Percentiles rank a stretch among this genome's conserved stretches.
Evolutionary conservation across 768 basidiomycete genomes (phyloP).

Genomic region (Crucibulum laeve): DNA sequence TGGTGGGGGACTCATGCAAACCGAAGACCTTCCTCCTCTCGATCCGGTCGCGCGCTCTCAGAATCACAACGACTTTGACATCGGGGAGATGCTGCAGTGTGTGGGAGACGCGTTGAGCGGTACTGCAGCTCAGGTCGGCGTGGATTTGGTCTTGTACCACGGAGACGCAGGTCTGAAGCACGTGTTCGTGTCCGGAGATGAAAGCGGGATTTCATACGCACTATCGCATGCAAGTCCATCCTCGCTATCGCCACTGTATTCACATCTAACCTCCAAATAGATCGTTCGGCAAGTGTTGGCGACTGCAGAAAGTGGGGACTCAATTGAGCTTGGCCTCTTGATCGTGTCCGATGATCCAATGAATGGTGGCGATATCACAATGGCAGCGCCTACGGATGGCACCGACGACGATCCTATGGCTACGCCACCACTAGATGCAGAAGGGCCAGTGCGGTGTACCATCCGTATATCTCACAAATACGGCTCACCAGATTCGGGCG

Average conservation of each 20-base stretch:
- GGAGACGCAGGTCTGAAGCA: constrained; percentile 87
- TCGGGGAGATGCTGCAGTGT: constrained; percentile 86
- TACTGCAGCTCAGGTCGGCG: constrained; percentile 74
- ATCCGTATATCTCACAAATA: constrained; percentile 50
- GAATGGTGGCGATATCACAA: constrained; percentile 5
- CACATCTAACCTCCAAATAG: constrained; percentile 33
- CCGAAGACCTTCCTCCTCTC: neutral
- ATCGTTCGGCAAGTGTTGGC: constrained; percentile 79
- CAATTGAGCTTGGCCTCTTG: constrained; percentile 80
- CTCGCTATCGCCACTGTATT: constrained; percentile 12
- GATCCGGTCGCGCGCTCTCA: constrained; percentile 1
- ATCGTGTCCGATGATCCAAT: constrained; percentile 24
- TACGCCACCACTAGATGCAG: constrained; percentile 19
- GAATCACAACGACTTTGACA: constrained; percentile 72
- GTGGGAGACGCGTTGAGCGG: constrained; percentile 88
- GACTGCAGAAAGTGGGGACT: constrained; percentile 68
- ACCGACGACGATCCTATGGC: constrained; percentile 16
- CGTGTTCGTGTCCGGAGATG: constrained; percentile 79
- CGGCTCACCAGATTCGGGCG: constrained; percentile 11
- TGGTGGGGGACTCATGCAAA: constrained; percentile 6
- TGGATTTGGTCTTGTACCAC: constrained; percentile 89
- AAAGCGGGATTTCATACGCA: constrained; percentile 76
- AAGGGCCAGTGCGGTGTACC: constrained; percentile 34
- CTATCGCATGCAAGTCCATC: constrained; percentile 72
- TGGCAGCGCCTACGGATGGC: constrained; percentile 12